These are phyloP conservation scores for Cynara cardunculus DNA, from an alignment of 129 eudicot genomes.

Conservation along the genomic window DNA sequence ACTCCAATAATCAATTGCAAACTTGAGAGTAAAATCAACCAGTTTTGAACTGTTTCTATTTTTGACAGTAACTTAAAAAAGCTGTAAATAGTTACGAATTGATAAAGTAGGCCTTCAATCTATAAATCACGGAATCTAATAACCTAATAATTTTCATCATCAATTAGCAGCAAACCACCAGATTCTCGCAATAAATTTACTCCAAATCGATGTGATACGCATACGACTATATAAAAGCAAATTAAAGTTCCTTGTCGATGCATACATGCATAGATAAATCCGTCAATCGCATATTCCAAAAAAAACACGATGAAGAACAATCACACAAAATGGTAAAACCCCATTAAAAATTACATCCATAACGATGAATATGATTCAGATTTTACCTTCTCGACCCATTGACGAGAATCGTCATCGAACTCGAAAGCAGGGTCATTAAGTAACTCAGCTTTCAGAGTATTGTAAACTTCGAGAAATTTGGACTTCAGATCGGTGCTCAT, in stretches of 20 bases:
- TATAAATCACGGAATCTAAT: not conserved
- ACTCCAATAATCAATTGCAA: not conserved
- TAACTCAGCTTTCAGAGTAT: slow-evolving; percentile 60
- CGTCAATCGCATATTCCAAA: slow-evolving; percentile 6
- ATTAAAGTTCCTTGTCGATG: not conserved
- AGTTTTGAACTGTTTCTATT: not conserved
- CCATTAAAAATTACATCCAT: not conserved
- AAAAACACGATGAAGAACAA: not conserved
- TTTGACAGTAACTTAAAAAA: not conserved
- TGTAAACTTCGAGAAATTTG: slow-evolving; percentile 57
- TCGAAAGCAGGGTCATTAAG: slow-evolving; percentile 79
- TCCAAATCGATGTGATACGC: slow-evolving; percentile 1
- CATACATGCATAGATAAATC: slow-evolving; percentile 5
- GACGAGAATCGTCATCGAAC: slow-evolving; percentile 68
- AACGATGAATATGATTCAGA: not conserved
- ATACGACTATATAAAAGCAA: not conserved
- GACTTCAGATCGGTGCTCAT: slow-evolving; percentile 62
- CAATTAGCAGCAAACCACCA: not conserved
- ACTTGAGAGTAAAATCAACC: not conserved
- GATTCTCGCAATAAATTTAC: slow-evolving; percentile 5
- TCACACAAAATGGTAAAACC: not conserved
- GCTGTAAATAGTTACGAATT: not conserved
- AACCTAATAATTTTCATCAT: slow-evolving; percentile 3
- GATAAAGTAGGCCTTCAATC: not conserved
- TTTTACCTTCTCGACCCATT: slow-evolving; percentile 77